phyloP scores from a whole-genome alignment of 257 asterid genomes.

The Leptodermis oblonga region DNA sequence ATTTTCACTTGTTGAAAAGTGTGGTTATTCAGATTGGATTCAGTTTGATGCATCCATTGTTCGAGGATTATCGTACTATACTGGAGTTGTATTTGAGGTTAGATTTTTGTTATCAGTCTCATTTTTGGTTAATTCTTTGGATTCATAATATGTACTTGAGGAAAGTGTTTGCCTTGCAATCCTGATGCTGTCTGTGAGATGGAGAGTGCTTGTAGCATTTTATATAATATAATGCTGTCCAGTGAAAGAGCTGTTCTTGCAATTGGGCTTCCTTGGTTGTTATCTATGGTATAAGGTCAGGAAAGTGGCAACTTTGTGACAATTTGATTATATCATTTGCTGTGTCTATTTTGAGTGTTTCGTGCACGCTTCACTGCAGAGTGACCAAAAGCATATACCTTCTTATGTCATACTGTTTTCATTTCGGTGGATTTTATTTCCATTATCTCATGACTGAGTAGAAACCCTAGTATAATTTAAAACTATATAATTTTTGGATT shows the following conservation, averaged over 20 bases:
- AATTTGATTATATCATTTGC: no score
- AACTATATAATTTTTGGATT: neutral
- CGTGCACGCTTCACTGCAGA: no score
- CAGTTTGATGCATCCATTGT: conserved; percentile 97
- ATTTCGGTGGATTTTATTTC: neutral
- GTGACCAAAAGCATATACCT: neutral
- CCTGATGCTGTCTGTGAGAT: no score
- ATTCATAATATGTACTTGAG: neutral
- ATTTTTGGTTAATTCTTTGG: neutral
- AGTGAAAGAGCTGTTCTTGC: no score
- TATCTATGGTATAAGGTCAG: no score
- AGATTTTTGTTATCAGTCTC: conserved; percentile 1
- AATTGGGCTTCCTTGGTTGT: no score
- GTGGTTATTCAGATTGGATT: conserved; percentile 91
- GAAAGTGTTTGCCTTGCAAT: neutral
- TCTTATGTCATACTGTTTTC: neutral
- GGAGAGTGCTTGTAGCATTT: no score
- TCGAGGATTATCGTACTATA: conserved; percentile 94
- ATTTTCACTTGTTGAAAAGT: conserved; percentile 80
- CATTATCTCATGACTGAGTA: neutral
- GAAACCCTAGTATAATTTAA: neutral
- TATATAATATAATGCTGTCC: no score
- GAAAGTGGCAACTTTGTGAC: no score
- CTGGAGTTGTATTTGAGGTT: conserved; percentile 97
- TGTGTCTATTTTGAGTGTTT: no score